Evolutionary conservation across 768 basidiomycete species (phyloP).

Genomic region (Krasilnikovozyma curviuscula): DNA sequence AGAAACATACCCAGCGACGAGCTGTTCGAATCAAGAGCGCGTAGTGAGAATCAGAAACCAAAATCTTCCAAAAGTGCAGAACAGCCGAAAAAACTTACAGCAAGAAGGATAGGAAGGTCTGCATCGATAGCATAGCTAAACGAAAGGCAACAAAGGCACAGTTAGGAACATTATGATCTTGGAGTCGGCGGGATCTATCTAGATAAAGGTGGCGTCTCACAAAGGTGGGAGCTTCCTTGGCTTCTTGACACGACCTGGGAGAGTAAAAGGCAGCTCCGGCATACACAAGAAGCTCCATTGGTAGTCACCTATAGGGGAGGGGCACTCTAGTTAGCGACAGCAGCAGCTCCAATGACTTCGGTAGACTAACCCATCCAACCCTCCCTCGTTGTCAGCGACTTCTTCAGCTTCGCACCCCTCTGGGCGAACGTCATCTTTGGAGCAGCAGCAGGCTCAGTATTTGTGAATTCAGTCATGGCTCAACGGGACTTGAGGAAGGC

Average conservation of each 20-base stretch:
- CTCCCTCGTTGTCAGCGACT: background rate
- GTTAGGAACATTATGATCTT: no score
- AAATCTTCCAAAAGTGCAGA: background rate
- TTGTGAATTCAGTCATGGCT: no score
- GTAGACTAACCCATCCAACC: background rate
- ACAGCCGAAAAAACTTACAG: constrained; percentile 21
- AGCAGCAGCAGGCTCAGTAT: no score
- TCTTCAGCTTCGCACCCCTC: no score
- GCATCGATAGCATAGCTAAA: constrained; percentile 56
- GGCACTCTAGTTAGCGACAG: no score
- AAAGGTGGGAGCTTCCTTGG: background rate
- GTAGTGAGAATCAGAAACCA: background rate
- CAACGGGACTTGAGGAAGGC: no score
- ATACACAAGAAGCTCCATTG: background rate
- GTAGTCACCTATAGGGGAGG: no score
- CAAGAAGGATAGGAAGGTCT: constrained; percentile 51
- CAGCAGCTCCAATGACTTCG: no score
- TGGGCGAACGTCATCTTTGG: no score
- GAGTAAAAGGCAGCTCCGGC: background rate
- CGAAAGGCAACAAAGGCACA: no score
- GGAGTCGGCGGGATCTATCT: background rate
- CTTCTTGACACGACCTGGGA: background rate
- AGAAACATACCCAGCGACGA: constrained; percentile 58
- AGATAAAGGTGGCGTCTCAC: background rate
- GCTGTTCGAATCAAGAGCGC: background rate